Evolutionary conservation across 192 early-diverging fungal species (phyloP), one percentile per base, ranked within the genome.

Genomic region (Coemansia sp.): DNA sequence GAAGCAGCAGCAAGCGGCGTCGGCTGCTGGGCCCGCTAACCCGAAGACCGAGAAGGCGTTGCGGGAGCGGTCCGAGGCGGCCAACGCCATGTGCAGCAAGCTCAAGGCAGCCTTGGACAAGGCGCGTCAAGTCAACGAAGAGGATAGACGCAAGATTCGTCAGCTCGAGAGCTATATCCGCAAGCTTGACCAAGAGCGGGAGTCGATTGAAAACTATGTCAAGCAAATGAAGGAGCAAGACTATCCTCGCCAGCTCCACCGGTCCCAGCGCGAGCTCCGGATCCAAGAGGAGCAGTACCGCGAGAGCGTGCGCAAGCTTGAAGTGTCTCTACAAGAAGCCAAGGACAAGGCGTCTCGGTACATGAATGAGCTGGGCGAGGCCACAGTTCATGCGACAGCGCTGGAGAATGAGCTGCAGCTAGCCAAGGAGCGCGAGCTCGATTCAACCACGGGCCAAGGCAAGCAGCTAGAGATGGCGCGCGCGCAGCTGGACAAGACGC

Each of bases 301-400:
- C 35, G 78, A 81, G 42, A 60, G 69, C 6, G 45, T 59, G 20
- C 53, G 73, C 17, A 71, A 72, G 56, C 69, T 72, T 25, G 50
- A 56, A 3, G 66, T 71, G 17, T 45, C 64, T 23, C 49, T 75
- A 46, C 69, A 75, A 22, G 78, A 81, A n/a, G 69, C 73, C 41
- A 67, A 61, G 9, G 78, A 81, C 45, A 11, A 53, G 14, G 73
- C 78, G 0, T 54, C 63, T 9, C 36, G 78, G 10, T 81, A 81
- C 46, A 75, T 75, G 73, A 66, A 61, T 25, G 71, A 81, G 63
- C 73, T 81, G 38, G 73, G 69, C 42, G 78, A 81, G 42, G 69
- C 78, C 20, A 68, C 69, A 0, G 78, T 81, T 6, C 78, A 81
- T 42, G 59, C 54, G 22, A 81, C 78, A 13, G 69, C 73, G 25